Conservation (phyloP, 208 protist genomes). For the Trypanosoma grayi region DNA sequence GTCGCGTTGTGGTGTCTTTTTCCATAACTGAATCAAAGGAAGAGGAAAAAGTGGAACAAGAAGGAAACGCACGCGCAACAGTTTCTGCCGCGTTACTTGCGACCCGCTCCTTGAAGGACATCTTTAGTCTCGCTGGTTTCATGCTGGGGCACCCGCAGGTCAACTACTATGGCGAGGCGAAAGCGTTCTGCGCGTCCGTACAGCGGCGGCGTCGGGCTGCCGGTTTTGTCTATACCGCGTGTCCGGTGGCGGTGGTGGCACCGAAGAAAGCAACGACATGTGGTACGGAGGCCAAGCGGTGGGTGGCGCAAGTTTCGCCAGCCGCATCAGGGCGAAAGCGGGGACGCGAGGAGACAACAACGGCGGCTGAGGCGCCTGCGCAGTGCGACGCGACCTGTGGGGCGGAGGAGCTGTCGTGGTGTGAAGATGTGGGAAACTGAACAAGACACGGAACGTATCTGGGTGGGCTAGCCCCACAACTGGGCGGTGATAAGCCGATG, state of each 20-base stretch:
- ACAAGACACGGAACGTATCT: background rate
- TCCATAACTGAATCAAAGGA: too few relatives aligned
- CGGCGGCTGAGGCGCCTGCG: background rate
- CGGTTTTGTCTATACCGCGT: background rate
- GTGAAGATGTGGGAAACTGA: constrained; percentile 13
- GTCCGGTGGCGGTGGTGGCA: background rate
- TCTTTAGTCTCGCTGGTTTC: constrained; percentile 47
- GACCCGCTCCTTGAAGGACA: constrained; percentile 34
- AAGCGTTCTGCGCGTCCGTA: constrained; percentile 14
- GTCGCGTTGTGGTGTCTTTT: constrained; percentile 18
- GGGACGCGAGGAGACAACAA: background rate
- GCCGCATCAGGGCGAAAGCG: background rate
- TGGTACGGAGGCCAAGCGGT: background rate
- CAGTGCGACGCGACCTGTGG: background rate
- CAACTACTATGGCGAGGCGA: constrained; percentile 50
- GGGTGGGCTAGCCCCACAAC: background rate
- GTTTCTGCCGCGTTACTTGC: constrained; percentile 27
- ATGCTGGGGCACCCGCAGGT: constrained; percentile 38
- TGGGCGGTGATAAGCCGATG: too few relatives aligned
- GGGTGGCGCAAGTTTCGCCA: background rate
- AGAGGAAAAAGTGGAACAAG: too few relatives aligned
- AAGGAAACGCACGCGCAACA: too few relatives aligned
- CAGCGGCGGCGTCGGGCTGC: constrained; percentile 9
- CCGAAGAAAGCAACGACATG: too few relatives aligned
- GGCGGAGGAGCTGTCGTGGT: constrained; percentile 11